phyloP scores from a whole-genome alignment of 1,139 yeast species.

The Scheffersomyces insectosa region DNA sequence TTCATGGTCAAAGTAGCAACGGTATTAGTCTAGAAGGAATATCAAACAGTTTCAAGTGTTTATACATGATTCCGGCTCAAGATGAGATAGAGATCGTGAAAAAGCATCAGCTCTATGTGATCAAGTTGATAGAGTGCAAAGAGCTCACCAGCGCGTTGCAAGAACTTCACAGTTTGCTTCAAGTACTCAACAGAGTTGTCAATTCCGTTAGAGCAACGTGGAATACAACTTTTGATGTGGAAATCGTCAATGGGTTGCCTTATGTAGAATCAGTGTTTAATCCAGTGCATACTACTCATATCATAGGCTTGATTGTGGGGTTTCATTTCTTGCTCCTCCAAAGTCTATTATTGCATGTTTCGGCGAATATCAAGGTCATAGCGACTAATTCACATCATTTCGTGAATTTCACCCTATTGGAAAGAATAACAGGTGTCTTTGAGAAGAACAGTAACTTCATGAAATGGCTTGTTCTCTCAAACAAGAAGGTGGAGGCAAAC shows the following conservation, averaged over 20 bases:
- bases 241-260: constrained; percentile 10
- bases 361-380: constrained; percentile 19
- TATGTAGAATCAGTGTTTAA: constrained; percentile 1
- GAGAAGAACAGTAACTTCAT: constrained; percentile 21
- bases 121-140: constrained; percentile 27
- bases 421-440: constrained; percentile 19
- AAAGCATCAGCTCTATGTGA: constrained; percentile 32
- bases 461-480: constrained; percentile 24
- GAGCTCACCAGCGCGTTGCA: constrained; percentile 14
- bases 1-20: too few species aligned
- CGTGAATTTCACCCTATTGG: constrained; percentile 11
- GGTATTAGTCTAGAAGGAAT: background rate
- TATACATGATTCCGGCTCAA: constrained; percentile 13
- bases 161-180: constrained; percentile 12
- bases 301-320: constrained; percentile 21
- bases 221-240: background rate
- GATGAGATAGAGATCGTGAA: constrained; percentile 14
- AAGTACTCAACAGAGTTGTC: constrained; percentile 8
- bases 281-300: background rate
- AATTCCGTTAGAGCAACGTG: background rate
- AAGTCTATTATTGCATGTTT: constrained; percentile 26
- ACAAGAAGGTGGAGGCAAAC: constrained; percentile 8
- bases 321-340: constrained; percentile 35
- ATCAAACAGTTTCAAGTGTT: constrained; percentile 19
- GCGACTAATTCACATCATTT: constrained; percentile 9